Conservation (phyloP, 202 grass and related monocot species). For the Panicum virgatum region DNA sequence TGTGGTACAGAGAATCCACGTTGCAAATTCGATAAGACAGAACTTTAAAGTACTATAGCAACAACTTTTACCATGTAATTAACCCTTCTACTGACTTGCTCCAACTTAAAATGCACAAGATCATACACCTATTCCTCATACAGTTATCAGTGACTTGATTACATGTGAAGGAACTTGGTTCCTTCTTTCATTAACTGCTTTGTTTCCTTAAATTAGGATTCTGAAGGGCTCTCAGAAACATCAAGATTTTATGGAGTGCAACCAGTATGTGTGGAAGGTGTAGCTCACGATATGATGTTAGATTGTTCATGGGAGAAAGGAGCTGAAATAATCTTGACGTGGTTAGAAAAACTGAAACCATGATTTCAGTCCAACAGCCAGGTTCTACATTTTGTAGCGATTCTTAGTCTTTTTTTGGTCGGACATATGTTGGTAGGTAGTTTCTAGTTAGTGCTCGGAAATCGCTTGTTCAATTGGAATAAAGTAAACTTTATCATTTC, state of each 20-base stretch:
- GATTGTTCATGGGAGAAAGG: conserved; percentile 84
- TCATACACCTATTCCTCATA: neutral
- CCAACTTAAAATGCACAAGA: neutral
- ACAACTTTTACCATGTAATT: neutral
- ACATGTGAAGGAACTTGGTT: neutral
- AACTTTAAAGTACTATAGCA: neutral
- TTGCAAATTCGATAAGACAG: neutral
- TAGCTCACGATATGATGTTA: conserved; percentile 96
- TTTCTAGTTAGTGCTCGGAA: neutral
- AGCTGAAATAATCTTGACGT: conserved; percentile 64
- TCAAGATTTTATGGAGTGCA: conserved; percentile 71
- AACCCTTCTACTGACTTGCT: neutral
- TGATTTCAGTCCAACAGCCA: conserved; percentile 4
- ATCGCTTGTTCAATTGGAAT: conserved; percentile 1
- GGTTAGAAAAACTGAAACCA: conserved; percentile 54
- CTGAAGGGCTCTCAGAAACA: conserved; percentile 75
- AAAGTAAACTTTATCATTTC: neutral
- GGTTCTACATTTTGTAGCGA: neutral
- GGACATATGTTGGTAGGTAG: conserved; percentile 4
- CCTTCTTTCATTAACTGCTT: neutral
- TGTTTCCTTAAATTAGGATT: conserved; percentile 54
- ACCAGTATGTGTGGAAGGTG: conserved; percentile 57
- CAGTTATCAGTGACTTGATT: neutral
- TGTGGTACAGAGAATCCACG: neutral
- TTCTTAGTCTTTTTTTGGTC: neutral